Percentiles rank a stretch among this genome's conserved stretches.
Conservation (phyloP, 2,329 filamentous ascomycete genomes). For the Neoarthrinium moseri region DNA sequence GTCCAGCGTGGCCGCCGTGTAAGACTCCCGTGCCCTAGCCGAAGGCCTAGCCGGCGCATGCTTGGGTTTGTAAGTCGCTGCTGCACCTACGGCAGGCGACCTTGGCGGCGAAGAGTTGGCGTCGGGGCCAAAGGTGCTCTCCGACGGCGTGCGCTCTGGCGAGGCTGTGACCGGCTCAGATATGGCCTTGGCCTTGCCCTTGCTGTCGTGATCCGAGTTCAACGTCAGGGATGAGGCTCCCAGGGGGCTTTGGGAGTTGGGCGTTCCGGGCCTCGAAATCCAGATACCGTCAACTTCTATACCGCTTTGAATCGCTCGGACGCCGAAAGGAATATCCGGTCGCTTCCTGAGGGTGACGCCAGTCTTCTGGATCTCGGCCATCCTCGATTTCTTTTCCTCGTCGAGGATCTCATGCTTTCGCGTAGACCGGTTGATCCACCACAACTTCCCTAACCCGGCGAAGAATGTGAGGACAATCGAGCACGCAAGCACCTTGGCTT, state of each 20-base stretch:
- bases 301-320: conserved; percentile 80
- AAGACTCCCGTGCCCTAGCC: conserved; percentile 12
- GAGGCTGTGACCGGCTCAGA: conserved; percentile 14
- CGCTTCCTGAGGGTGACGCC: conserved; percentile 43
- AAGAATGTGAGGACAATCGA: conserved; percentile 70
- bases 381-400: conserved; percentile 59
- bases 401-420: conserved; percentile 63
- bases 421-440: conserved; percentile 55
- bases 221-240: conserved; percentile 22
- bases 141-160: conserved; percentile 21
- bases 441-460: conserved; percentile 66
- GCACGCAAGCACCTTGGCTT: conserved; percentile 64
- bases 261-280: conserved; percentile 56
- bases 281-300: conserved; percentile 84
- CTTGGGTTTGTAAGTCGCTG: conserved; percentile 21
- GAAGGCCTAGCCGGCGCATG: conserved; percentile 16
- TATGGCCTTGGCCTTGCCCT: conserved; percentile 24
- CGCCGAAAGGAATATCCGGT: conserved; percentile 78
- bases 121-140: conserved; percentile 20
- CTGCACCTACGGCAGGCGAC: conserved; percentile 10
- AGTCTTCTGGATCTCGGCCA: conserved; percentile 53
- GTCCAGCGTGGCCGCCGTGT: conserved; percentile 13
- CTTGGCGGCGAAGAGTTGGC: conserved; percentile 10
- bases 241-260: conserved; percentile 22
- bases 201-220: conserved; percentile 19